Evolutionary conservation across 2,329 filamentous ascomycete genomes (phyloP), one percentile per base, ranked within the genome.

Genomic region (Claviceps sp.): DNA sequence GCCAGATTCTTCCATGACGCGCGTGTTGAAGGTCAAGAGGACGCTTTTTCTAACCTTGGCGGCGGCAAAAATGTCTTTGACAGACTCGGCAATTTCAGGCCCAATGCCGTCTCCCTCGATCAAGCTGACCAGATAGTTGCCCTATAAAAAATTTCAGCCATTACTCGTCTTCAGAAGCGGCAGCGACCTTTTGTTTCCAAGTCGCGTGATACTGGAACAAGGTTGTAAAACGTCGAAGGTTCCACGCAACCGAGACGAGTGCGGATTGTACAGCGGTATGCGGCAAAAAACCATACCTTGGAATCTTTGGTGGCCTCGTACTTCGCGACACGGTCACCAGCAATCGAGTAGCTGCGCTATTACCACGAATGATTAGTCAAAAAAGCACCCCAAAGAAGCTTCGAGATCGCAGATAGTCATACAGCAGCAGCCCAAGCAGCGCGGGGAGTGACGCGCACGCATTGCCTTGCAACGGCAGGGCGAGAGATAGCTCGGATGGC

Each of bases 61-160:
- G 63, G 93, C 93, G 64, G 83, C 79, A 76, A 96, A 98, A 73
- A 98, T 98, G 71, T 96, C 88, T 82, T 97, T 98, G 67, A 98
- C 90, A 49, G 93, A 94, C 73, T 95, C 84, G 59, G 93, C 84
- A 68, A 98, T 98, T 76, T 98, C 91, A 58, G 93, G 93, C 56
- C 93, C 93, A 69, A 98, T 98, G 69, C 93, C 93, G 67, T 98
- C 94, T 73, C 94, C 93, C 79, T 98, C 94, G 61, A 98, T 98
- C 73, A 98, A 78, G 63, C 88, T 91, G 65, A 98, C 93, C 54
- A 87, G 87, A 80, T 85, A 98, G 72, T 93, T 93, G 67, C 93
- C 93, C 89, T 95, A 63, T 55, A 22, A 42, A 34, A 20, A 2
- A 36, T 49, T 14, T 52, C 36, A 50, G 50, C 26, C 11, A 22